A percentile compares a stretch with the other conserved stretches of the same genome.
Conservation (phyloP, 257 asterid species). For the Solanum microdontum region DNA sequence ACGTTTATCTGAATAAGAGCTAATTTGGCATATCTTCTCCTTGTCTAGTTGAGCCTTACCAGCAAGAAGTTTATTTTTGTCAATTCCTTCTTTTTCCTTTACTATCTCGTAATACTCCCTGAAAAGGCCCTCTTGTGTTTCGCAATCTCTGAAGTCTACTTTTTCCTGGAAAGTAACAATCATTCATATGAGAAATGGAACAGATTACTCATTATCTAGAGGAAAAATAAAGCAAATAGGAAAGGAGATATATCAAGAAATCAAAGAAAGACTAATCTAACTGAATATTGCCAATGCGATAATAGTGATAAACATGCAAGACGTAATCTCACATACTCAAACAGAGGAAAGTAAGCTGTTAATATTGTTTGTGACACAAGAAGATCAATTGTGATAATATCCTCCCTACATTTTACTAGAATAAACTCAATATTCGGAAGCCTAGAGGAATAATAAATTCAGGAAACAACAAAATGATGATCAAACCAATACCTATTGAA, state of each 20-base stretch:
- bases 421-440: background rate
- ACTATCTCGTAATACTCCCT: conserved; percentile 53
- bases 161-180: conserved; percentile 31
- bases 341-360: background rate
- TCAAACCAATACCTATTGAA: background rate
- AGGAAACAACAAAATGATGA: background rate
- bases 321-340: background rate
- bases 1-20: conserved; percentile 26
- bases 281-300: background rate
- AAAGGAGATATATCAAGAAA: background rate
- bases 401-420: background rate
- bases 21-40: conserved; percentile 4
- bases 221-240: background rate
- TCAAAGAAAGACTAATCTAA: background rate
- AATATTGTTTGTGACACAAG: background rate
- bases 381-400: background rate
- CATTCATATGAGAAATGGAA: background rate
- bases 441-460: background rate
- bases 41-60: conserved; percentile 21
- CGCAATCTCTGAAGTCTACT: conserved; percentile 50
- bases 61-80: conserved; percentile 20
- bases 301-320: background rate
- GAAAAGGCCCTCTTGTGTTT: conserved; percentile 59
- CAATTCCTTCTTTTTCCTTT: conserved; percentile 30
- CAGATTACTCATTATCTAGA: background rate